Percentiles rank a stretch among this genome's conserved stretches.
These are phyloP conservation scores for Mikania micrantha DNA, from an alignment of 129 eudicot species.

Conservation along the genomic window DNA sequence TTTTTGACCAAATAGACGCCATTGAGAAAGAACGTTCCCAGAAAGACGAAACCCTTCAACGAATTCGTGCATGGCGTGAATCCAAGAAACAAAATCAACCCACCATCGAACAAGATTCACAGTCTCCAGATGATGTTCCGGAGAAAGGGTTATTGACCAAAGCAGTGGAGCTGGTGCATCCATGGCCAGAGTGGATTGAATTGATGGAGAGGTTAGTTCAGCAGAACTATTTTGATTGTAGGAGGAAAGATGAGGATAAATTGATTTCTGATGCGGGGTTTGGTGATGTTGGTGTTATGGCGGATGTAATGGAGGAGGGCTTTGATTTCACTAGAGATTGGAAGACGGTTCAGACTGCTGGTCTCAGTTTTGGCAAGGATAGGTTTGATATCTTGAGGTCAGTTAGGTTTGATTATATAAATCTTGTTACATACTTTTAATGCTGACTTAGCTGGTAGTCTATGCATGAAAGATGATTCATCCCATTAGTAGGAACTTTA, in stretches of 20 bases:
- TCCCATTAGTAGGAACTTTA: too few relatives aligned
- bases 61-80: slow-evolving; percentile 92
- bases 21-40: slow-evolving; percentile 69
- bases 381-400: slow-evolving; percentile 93
- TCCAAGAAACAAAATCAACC: slow-evolving; percentile 38
- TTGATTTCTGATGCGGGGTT: slow-evolving; percentile 61
- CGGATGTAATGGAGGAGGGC: slow-evolving; percentile 37
- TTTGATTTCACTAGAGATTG: slow-evolving; percentile 77
- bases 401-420: slow-evolving; percentile 1
- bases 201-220: slow-evolving; percentile 88
- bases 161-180: slow-evolving; percentile 78
- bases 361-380: slow-evolving; percentile 69
- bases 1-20: slow-evolving; percentile 91
- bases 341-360: slow-evolving; percentile 74
- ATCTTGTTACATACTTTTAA: too few relatives aligned
- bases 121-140: slow-evolving; percentile 2
- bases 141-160: slow-evolving; percentile 23
- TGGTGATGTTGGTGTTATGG: slow-evolving; percentile 8
- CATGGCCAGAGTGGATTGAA: slow-evolving; percentile 96
- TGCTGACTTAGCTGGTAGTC: too few relatives aligned
- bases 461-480: too few relatives aligned
- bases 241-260: slow-evolving; percentile 69
- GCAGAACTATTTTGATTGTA: slow-evolving; percentile 87
- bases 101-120: background rate
- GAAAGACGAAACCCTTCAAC: slow-evolving; percentile 79